Conservation (phyloP, 495 filamentous ascomycete species). For the Friedmanniomyces simplex region DNA sequence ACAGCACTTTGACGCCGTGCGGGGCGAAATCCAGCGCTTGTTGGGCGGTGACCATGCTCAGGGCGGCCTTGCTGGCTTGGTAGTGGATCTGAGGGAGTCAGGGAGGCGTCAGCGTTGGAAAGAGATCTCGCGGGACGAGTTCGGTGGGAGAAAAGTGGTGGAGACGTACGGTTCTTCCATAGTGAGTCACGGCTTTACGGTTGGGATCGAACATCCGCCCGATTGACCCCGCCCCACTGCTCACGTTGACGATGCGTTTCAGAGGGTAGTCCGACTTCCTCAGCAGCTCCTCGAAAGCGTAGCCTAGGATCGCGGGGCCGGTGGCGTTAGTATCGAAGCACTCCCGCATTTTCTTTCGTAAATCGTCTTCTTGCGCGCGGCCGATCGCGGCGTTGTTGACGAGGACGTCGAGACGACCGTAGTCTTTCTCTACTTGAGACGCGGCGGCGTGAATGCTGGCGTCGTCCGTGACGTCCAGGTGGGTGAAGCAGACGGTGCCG, state of each 20-base stretch:
- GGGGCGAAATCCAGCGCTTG: constrained; percentile 7
- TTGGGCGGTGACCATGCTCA: constrained; percentile 26
- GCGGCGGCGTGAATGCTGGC: constrained; percentile 21
- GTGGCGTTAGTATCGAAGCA: constrained; percentile 31
- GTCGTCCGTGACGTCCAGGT: constrained; percentile 25
- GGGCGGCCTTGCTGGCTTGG: constrained; percentile 26
- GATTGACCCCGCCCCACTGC: constrained; percentile 23
- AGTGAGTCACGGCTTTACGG: not conserved
- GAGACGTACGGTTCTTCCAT: not conserved
- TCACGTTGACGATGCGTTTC: constrained; percentile 26
- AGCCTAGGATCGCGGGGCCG: constrained; percentile 25
- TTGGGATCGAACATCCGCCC: not conserved
- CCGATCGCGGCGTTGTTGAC: constrained; percentile 3
- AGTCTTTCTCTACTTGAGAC: constrained; percentile 9
- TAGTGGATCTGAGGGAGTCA: constrained; percentile 11
- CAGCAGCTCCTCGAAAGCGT: constrained; percentile 26
- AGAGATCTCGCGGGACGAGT: not conserved
- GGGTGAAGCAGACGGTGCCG: constrained; percentile 18
- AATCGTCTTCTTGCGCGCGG: constrained; percentile 23
- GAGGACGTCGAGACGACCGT: constrained; percentile 12
- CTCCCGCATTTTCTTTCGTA: constrained; percentile 18
- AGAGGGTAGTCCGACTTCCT: constrained; percentile 20
- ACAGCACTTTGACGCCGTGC: constrained; percentile 26
- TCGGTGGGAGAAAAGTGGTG: no score
- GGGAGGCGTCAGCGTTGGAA: not conserved